These are phyloP conservation scores for Rosellinia necatrix DNA, from an alignment of 2,329 filamentous ascomycete genomes.

Conservation along the genomic window DNA sequence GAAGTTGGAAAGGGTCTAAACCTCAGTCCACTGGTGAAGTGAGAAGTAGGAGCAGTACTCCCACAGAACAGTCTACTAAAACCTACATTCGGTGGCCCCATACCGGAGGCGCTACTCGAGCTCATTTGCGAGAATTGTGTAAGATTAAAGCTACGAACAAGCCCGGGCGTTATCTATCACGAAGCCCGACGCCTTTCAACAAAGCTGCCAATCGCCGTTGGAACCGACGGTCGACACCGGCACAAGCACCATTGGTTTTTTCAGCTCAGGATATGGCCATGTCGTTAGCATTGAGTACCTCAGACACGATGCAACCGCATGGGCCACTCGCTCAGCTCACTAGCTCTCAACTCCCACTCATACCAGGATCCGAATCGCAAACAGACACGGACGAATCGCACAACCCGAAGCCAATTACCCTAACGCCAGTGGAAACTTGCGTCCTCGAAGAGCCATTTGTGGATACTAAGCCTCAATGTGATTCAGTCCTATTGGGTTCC, in stretches of 20 bases:
- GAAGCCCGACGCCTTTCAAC: conserved; percentile 61
- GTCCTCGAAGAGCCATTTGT: conserved; percentile 1
- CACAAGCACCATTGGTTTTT: conserved; percentile 55
- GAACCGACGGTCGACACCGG: conserved; percentile 54
- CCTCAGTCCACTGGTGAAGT: conserved; percentile 40
- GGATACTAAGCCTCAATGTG: background rate
- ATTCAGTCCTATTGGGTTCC: conserved; percentile 52
- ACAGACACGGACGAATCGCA: conserved; percentile 7
- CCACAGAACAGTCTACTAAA: conserved; percentile 52
- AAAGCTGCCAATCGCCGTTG: conserved; percentile 55
- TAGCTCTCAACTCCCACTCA: conserved; percentile 44
- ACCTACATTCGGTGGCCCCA: conserved; percentile 67
- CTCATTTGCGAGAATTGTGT: conserved; percentile 66
- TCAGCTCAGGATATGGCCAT: conserved; percentile 65
- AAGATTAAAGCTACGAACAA: conserved; percentile 55
- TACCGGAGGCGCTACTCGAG: conserved; percentile 64
- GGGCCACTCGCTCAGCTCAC: conserved; percentile 65
- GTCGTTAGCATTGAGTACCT: conserved; percentile 66
- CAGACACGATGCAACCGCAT: conserved; percentile 66
- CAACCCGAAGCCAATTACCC: background rate
- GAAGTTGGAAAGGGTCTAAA: conserved; percentile 68
- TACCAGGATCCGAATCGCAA: conserved; percentile 30
- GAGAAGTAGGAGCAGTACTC: conserved; percentile 61
- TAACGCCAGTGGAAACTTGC: conserved; percentile 1
- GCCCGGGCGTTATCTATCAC: conserved; percentile 53